These are phyloP conservation scores for Leccinum brunneo-olivaceum DNA, from an alignment of 1,284 basidiomycete species.

Conservation along the genomic window DNA sequence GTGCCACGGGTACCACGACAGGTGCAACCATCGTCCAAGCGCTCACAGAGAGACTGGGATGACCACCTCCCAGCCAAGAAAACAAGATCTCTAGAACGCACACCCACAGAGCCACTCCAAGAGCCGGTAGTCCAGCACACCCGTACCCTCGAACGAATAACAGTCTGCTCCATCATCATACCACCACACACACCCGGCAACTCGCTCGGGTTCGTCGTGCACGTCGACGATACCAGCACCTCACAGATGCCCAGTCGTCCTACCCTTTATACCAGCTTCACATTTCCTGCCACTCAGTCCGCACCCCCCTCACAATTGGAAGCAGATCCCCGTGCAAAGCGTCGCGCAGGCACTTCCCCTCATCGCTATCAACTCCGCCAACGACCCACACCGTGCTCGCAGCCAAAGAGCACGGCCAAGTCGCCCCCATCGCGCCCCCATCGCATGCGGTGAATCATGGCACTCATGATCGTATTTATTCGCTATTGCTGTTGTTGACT, in stretches of 20 bases:
- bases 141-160: slow-evolving; percentile 18
- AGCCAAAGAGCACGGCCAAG: slow-evolving; percentile 7
- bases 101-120: slow-evolving; percentile 44
- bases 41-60: slow-evolving; percentile 28
- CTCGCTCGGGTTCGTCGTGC: slow-evolving; percentile 40
- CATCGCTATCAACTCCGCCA: slow-evolving; percentile 28
- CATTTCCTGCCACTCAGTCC: slow-evolving; percentile 12
- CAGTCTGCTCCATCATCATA: slow-evolving; percentile 14
- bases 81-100: slow-evolving; percentile 35
- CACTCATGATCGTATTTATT: slow-evolving; percentile 21
- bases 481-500: slow-evolving; percentile 29
- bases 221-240: slow-evolving; percentile 29
- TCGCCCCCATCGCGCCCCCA: slow-evolving; percentile 15
- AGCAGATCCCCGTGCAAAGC: slow-evolving; percentile 8
- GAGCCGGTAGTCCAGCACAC: slow-evolving; percentile 14
- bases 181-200: slow-evolving; percentile 5
- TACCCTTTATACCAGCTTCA: slow-evolving; percentile 33
- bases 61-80: slow-evolving; percentile 28
- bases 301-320: slow-evolving; percentile 6
- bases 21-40: slow-evolving; percentile 40
- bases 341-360: slow-evolving; percentile 13
- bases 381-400: slow-evolving; percentile 19
- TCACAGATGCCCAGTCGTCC: slow-evolving; percentile 33
- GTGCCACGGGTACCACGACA: slow-evolving; percentile 39
- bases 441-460: slow-evolving; percentile 11